Base-by-base conservation (phyloP, 2,329 filamentous ascomycete genomes). In the Fusarium pseudonygamai region DNA sequence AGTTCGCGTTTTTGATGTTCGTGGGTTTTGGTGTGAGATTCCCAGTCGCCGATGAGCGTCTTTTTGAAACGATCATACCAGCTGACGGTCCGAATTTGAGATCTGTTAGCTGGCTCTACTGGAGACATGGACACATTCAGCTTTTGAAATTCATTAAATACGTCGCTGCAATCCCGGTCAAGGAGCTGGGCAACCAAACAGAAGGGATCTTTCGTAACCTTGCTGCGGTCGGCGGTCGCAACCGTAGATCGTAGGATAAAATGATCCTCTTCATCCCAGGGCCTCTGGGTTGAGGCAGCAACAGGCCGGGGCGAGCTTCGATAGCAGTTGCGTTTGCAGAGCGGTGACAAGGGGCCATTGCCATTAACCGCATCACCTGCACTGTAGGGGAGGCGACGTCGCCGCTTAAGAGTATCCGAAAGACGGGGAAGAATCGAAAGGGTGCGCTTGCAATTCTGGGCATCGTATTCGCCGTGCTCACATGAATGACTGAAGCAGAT, bases 401-500 rank as follows among this genome's bases (percentile, higher is more conserved):
- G 77, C 32, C 73, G 75, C 60, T 76, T 80, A n/a, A 82, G 62
- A 15, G 77, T 76, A 39, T 82, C 80, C 11, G 80, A 80, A 15
- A 82, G 76, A n/a, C 76, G 77, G 11, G 80, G 79, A 11, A 79
- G 76, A 45, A 89, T 81, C 7, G 87, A 88, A 74, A 90, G 87
- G 7, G 85, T 87, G 39, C 86, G 84, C 74, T 89, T 87, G 67
- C 88, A 78, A 50, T 85, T 85, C 52, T 80, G 87, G 57, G 87
- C 85, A 61, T 88, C 86, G 58, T 89, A 90, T 60, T 90, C 88
- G 50, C 88, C 89, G 70, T 91, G 89, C 75, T 90, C 89, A 67
- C 89, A 91, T 18, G 88, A 89, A 77, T 90, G 86, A 57, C 87
- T 87, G 75, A 85, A 88, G 79, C 89, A 91, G 58, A 90, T 86